A percentile compares a stretch with the other conserved stretches of the same genome.
phyloP scores from a whole-genome alignment of 179 eudicot species.

The Amaranthus tricolor region DNA sequence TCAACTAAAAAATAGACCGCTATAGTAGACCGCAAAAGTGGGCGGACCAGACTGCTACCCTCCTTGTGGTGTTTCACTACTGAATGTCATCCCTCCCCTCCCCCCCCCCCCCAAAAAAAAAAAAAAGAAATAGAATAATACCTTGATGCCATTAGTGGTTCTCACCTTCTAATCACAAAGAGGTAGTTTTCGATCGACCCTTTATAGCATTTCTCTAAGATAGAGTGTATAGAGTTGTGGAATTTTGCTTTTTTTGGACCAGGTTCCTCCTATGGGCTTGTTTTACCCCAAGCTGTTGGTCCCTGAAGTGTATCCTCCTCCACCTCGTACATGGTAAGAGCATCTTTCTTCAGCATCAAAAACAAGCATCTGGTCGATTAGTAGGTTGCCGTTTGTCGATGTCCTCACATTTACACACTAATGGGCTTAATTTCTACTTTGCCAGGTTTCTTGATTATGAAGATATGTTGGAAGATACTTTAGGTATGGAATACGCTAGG shows the following conservation, averaged over 20 bases:
- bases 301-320: constrained; percentile 93
- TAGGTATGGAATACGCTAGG: constrained; percentile 67
- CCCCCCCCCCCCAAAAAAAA: background rate
- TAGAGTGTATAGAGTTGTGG: background rate
- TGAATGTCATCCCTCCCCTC: background rate
- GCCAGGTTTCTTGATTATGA: constrained; percentile 85
- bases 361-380: constrained; percentile 10
- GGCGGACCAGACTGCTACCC: too few relatives aligned
- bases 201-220: background rate
- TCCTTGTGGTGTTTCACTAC: too few relatives aligned
- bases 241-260: constrained; percentile 31
- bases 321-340: constrained; percentile 83
- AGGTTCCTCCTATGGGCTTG: constrained; percentile 99
- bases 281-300: constrained; percentile 94
- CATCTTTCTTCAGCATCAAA: constrained; percentile 15
- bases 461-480: constrained; percentile 92
- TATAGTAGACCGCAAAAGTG: too few relatives aligned
- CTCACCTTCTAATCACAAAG: background rate
- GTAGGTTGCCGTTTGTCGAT: background rate
- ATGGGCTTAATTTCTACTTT: constrained; percentile 4
- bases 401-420: constrained; percentile 9
- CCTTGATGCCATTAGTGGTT: too few relatives aligned
- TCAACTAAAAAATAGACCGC: too few relatives aligned
- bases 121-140: too few relatives aligned
- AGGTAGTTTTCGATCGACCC: too few relatives aligned